Conservation (phyloP, 768 basidiomycete genomes). For the Pulveroboletus sp. region DNA sequence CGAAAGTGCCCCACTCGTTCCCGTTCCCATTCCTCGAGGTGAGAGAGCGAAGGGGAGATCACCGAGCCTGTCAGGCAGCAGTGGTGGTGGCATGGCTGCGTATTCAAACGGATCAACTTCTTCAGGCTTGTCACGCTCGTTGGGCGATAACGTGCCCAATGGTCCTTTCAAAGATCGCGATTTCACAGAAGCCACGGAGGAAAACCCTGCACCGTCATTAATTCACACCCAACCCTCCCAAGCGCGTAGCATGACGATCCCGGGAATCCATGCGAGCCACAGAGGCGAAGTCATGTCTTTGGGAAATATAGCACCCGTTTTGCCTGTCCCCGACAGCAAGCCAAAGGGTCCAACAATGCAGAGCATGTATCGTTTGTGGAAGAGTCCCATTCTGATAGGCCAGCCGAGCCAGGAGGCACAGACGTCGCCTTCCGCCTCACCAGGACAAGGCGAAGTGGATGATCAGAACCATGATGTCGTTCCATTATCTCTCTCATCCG, state of each 20-base stretch:
- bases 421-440: constrained; percentile 4
- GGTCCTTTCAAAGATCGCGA: constrained; percentile 31
- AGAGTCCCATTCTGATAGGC: constrained; percentile 41
- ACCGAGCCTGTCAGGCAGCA: constrained; percentile 19
- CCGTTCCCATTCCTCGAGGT: constrained; percentile 33
- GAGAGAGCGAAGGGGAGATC: constrained; percentile 24
- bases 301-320: constrained; percentile 60
- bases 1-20: constrained; percentile 30
- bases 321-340: constrained; percentile 36
- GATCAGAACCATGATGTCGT: constrained; percentile 29
- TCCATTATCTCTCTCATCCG: constrained; percentile 26
- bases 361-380: constrained; percentile 73
- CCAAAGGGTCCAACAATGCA: constrained; percentile 53
- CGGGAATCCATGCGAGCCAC: constrained; percentile 81
- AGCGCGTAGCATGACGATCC: constrained; percentile 80
- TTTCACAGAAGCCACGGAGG: constrained; percentile 27
- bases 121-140: constrained; percentile 32
- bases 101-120: constrained; percentile 26
- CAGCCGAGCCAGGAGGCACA: constrained; percentile 21
- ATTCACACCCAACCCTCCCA: constrained; percentile 72
- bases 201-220: constrained; percentile 37
- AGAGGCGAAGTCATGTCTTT: constrained; percentile 83
- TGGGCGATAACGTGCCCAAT: constrained; percentile 23
- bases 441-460: constrained; percentile 7
- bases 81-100: constrained; percentile 16